Evolutionary conservation across 306 rosid genomes (phyloP).

Genomic region (Quercus engelmannii): DNA sequence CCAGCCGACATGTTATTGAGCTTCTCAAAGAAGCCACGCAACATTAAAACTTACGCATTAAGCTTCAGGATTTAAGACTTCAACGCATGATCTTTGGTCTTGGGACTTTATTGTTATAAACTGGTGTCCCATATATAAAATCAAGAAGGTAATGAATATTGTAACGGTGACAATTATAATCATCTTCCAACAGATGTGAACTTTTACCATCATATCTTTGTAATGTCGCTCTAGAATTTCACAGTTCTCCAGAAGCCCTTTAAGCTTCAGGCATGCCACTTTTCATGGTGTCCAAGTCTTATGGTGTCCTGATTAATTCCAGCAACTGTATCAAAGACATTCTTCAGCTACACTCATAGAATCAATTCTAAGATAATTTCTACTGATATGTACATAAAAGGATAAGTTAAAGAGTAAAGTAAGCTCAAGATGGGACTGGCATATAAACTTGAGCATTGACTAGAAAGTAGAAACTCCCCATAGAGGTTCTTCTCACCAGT

Average conservation of each 20-base stretch:
- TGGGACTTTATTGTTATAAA: conserved; percentile 9
- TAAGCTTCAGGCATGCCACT: conserved; percentile 86
- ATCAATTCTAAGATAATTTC: conserved; percentile 3
- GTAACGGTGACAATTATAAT: not conserved
- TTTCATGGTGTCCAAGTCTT: conserved; percentile 77
- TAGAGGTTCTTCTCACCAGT: conserved; percentile 92
- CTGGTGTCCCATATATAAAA: conserved; percentile 4
- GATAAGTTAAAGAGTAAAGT: conserved; percentile 9
- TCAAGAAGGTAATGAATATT: too few species aligned
- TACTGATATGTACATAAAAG: not conserved
- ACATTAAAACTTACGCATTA: conserved; percentile 41
- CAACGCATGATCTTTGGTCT: conserved; percentile 31
- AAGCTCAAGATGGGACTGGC: conserved; percentile 20
- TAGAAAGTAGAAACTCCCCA: conserved; percentile 76
- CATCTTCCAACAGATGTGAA: not conserved
- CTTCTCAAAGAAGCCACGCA: conserved; percentile 64
- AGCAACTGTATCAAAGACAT: conserved; percentile 71
- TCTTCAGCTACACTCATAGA: conserved; percentile 11
- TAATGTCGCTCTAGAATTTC: conserved; percentile 86
- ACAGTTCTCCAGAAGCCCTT: conserved; percentile 80
- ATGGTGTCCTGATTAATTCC: conserved; percentile 84
- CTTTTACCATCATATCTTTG: conserved; percentile 90
- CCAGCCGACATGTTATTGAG: conserved; percentile 36
- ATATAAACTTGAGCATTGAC: conserved; percentile 79
- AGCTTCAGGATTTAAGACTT: conserved; percentile 32